Evolutionary conservation across 2,329 filamentous ascomycete species (phyloP).

Genomic region (Trichoderma koningii): DNA sequence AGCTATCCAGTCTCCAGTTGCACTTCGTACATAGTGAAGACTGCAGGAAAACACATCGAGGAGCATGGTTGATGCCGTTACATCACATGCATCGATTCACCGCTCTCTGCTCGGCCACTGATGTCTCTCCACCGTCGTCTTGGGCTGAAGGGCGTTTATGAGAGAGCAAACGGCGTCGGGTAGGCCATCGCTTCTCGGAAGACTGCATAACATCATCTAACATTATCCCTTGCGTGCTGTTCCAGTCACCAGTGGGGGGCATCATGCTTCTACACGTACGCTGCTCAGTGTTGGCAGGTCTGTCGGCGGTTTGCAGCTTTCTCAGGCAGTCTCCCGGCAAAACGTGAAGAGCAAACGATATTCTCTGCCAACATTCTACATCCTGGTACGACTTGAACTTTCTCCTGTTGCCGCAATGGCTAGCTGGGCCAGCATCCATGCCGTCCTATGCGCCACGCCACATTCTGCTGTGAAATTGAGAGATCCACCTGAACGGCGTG

Average conservation of each 20-base stretch:
- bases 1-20: not conserved
- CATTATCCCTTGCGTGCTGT: no score
- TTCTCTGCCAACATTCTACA: not conserved
- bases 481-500: constrained; percentile 19
- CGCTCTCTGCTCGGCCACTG: not conserved
- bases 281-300: no score
- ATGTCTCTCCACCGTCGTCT: not conserved
- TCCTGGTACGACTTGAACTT: not conserved
- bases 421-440: not conserved
- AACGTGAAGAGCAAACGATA: not conserved
- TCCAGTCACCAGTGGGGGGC: no score
- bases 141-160: no score
- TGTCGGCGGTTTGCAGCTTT: not conserved
- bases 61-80: not conserved
- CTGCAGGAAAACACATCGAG: not conserved
- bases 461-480: constrained; percentile 15
- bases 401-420: not conserved
- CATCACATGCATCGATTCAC: constrained; percentile 2
- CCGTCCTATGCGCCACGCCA: constrained; percentile 4
- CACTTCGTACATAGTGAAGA: not conserved
- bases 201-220: not conserved
- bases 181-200: not conserved
- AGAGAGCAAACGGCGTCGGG: not conserved
- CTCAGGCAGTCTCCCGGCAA: not conserved
- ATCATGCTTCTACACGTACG: no score